Evolutionary conservation across 83 land plant genomes (phyloP).

Genomic region (Diphasiastrum complanatum): DNA sequence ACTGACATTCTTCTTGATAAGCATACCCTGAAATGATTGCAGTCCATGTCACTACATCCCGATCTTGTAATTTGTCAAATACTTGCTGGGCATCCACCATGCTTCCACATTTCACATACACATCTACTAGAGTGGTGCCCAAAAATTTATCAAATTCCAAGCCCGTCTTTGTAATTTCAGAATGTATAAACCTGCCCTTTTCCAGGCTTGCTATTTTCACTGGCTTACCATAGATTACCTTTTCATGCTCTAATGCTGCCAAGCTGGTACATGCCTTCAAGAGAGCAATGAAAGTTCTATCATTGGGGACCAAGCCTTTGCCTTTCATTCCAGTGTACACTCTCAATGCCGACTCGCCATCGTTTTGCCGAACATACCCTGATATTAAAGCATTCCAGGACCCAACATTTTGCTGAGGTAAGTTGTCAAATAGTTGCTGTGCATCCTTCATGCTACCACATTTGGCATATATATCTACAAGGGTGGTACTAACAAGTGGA

Average conservation of each 20-base stretch:
- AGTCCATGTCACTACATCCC: slow-evolving; percentile 31
- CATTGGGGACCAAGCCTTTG: not conserved
- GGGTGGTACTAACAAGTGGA: not conserved
- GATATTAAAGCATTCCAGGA: slow-evolving; percentile 6
- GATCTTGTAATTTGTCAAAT: slow-evolving; percentile 20
- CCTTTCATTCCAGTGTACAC: not conserved
- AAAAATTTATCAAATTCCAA: slow-evolving; percentile 4
- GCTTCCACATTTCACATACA: slow-evolving; percentile 30
- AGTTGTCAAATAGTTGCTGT: not conserved
- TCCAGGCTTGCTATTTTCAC: not conserved
- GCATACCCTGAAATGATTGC: slow-evolving; percentile 23
- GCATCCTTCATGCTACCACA: not conserved
- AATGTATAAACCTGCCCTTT: not conserved
- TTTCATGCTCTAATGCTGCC: too few species aligned
- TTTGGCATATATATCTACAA: slow-evolving; percentile 3
- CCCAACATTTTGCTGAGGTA: not conserved
- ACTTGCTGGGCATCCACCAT: slow-evolving; percentile 14
- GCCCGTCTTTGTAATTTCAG: slow-evolving; percentile 5
- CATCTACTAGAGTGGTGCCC: slow-evolving; percentile 28
- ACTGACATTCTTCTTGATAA: slow-evolving; percentile 2
- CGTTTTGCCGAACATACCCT: not conserved
- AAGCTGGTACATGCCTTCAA: slow-evolving; percentile 10
- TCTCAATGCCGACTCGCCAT: not conserved
- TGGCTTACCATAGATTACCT: too few species aligned
- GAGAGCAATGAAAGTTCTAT: not conserved